Conservation (phyloP, 1,139 yeast genomes). For the Suhomyces ambrosiae region DNA sequence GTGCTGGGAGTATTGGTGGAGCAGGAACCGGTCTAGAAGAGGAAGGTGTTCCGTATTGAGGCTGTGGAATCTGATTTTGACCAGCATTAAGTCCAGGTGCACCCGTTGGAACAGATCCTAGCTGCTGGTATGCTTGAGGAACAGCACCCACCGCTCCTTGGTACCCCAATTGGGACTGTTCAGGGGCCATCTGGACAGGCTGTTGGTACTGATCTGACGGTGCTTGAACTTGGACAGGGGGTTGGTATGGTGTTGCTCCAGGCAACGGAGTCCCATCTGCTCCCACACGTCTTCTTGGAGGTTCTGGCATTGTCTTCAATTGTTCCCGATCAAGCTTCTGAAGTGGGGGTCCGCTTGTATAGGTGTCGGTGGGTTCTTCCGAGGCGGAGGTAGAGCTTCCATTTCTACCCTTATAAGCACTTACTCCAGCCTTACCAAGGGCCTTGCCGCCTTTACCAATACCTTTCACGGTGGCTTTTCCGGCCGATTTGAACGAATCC, state of each 20-base stretch:
- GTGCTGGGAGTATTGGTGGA: slow-evolving; percentile 3
- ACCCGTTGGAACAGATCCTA: slow-evolving; percentile 3
- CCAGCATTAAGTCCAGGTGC: no score
- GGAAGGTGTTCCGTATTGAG: no score
- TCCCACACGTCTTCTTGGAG: slow-evolving; percentile 42
- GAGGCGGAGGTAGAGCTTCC: slow-evolving; percentile 3
- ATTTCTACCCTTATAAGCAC: slow-evolving; percentile 45
- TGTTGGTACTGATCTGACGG: slow-evolving; percentile 4
- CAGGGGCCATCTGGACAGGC: no score
- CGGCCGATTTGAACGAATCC: slow-evolving; percentile 49
- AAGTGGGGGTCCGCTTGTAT: slow-evolving; percentile 16
- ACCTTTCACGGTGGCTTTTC: slow-evolving; percentile 48
- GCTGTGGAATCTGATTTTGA: no score
- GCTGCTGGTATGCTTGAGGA: no score
- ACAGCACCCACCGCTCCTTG: no score
- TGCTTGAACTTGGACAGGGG: slow-evolving; percentile 1
- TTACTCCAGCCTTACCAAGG: slow-evolving; percentile 51
- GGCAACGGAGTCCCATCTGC: slow-evolving; percentile 9
- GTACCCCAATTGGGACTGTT: no score
- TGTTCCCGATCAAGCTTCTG: slow-evolving; percentile 36
- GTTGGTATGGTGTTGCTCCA: slow-evolving; percentile 8
- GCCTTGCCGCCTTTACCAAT: slow-evolving; percentile 53
- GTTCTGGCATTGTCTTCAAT: slow-evolving; percentile 53
- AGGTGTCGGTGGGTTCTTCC: neutral
- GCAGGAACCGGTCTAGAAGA: slow-evolving; percentile 1